Evolutionary conservation across 139 green algal species (phyloP), one percentile per base, ranked within the genome.

Genomic region (Chlamydomonas applanata): DNA sequence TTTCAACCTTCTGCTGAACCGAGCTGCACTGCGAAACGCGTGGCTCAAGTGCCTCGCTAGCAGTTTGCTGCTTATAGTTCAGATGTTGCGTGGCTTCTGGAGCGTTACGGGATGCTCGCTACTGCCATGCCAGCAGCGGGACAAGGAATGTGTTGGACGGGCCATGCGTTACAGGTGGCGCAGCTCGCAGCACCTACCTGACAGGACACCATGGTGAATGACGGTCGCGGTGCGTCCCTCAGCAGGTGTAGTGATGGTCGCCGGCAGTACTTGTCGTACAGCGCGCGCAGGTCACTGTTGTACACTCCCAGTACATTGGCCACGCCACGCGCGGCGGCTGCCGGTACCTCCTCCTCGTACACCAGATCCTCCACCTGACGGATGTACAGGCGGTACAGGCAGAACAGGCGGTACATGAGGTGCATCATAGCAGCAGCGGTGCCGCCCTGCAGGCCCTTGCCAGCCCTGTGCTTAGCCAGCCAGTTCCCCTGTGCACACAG

Each of bases 231-330:
- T 40, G 32, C 7, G 45, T 61, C 34, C n/a, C n/a, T 24, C 66
- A 57, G 24, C 27, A 74, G n/a, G 46, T 65, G 32, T 29, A 72
- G 32, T 2, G 56, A 73, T 19, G 52, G 69, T 22, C 71, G 36
- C 56, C n/a, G 86, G 74, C 84, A 83, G 76, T 90, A 91, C 62
- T 79, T 80, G 74, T 93, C 86, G 69, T 93, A 93, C 40, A 93
- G 54, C 25, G 64, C 54, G 25, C 88, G 62, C 71, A 93, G 76
- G 75, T 93, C 88, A 2, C 78, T 85, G 75, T 89, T 91, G 69
- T 79, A 81, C 49, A 82, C 59, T 4, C 60, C 76, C 72, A 91
- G 71, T 70, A 90, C 57, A 73, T 90, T 90, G 44, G 22, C 53
- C 7, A 91, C 52, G 24, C 63, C 71, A 0, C 53, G 77, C 17